These are phyloP conservation scores for Amanita jacksonii DNA, from an alignment of 768 basidiomycete species.

Conservation along the genomic window DNA sequence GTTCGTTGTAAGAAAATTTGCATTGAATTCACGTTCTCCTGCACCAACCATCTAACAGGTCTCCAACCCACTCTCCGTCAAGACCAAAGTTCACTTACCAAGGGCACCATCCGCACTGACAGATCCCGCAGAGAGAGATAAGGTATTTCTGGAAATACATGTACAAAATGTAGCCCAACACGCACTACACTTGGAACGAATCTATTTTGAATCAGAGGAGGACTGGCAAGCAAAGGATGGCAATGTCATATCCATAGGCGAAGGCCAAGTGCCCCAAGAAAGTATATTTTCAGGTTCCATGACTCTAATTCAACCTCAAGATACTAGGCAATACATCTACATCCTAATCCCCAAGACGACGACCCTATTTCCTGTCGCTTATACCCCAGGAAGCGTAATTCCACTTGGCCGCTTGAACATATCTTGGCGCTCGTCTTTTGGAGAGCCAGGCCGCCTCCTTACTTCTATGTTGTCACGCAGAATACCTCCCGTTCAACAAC, in stretches of 20 bases:
- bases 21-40: not conserved
- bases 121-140: constrained; percentile 56
- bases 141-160: constrained; percentile 87
- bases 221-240: constrained; percentile 53
- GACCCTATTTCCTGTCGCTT: constrained; percentile 35
- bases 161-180: constrained; percentile 81
- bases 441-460: constrained; percentile 78
- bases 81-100: constrained; percentile 83
- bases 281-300: constrained; percentile 51
- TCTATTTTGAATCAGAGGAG: constrained; percentile 66
- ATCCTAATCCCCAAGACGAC: constrained; percentile 49
- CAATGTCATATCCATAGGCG: constrained; percentile 29
- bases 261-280: constrained; percentile 16
- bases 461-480: constrained; percentile 85
- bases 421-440: constrained; percentile 77
- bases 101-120: constrained; percentile 66
- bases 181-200: constrained; percentile 71
- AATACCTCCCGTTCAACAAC: constrained; percentile 42
- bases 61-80: constrained; percentile 89
- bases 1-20: constrained; percentile 56
- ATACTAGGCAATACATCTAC: constrained; percentile 83
- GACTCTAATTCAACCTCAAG: constrained; percentile 75
- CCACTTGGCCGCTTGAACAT: constrained; percentile 85
- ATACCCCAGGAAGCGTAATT: constrained; percentile 61
- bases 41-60: constrained; percentile 41